These are phyloP conservation scores for Sclerospora graminicola DNA, from an alignment of 352 stramenopile genomes.

Conservation along the genomic window DNA sequence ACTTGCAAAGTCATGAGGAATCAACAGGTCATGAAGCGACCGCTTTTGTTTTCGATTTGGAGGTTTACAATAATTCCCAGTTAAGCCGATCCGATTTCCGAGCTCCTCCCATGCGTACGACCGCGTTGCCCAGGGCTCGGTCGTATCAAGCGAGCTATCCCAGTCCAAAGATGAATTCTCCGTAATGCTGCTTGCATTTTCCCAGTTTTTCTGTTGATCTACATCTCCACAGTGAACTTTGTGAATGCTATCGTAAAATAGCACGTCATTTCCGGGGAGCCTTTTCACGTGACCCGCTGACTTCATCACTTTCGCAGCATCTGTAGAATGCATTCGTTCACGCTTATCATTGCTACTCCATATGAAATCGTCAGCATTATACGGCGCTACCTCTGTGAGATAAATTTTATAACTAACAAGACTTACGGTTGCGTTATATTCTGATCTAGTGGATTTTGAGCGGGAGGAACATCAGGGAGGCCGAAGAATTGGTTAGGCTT, in stretches of 20 bases:
- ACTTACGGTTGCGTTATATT: constrained; percentile 7
- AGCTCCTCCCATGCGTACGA: constrained; percentile 37
- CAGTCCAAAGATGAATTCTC: constrained; percentile 28
- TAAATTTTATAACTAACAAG: too few species aligned
- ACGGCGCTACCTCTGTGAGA: neutral
- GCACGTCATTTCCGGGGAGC: constrained; percentile 12
- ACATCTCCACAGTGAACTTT: constrained; percentile 7
- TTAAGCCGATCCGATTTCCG: constrained; percentile 18
- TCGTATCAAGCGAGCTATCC: constrained; percentile 14
- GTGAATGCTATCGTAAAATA: constrained; percentile 26
- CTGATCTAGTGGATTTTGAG: neutral
- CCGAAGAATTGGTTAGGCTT: constrained; percentile 19
- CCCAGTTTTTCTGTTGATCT: constrained; percentile 10
- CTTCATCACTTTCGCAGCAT: neutral
- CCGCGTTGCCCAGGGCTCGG: constrained; percentile 19
- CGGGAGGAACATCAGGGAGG: constrained; percentile 5
- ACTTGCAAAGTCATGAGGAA: constrained; percentile 12
- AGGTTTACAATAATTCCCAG: constrained; percentile 11
- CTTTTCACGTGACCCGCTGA: neutral
- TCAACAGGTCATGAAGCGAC: constrained; percentile 14
- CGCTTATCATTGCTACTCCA: constrained; percentile 1
- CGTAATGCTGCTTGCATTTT: constrained; percentile 17
- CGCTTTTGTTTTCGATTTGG: constrained; percentile 6
- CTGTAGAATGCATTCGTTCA: constrained; percentile 1
- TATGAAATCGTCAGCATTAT: neutral